Base-by-base conservation (phyloP, 2,329 filamentous ascomycete genomes). In the Sarocladium kiliense region DNA sequence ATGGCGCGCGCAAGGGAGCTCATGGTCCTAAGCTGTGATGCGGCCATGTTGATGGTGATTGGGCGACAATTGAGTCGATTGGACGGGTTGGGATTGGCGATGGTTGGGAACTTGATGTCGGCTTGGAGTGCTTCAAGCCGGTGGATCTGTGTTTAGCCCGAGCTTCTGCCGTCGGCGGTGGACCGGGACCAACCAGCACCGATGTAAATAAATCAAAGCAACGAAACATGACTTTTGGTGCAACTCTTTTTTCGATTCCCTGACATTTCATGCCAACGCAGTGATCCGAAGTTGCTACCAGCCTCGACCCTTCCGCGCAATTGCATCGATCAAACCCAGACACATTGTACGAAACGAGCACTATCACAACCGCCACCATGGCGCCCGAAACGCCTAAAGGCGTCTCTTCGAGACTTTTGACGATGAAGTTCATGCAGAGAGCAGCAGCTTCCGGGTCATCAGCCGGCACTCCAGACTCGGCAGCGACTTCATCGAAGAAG, bases 341-440 rank as follows among this genome's bases (percentile, higher is more conserved):
- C 14, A 34, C 30, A 14, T 34, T 14, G 30, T 14, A n/a, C n/a
- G n/a, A n/a, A n/a, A 34, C 26, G 44, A 42, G 10, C 5, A 11
- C 2, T 12, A 27, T 26, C 41, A 49, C 7, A 37, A 5, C 34
- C 12, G 10, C 53, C 47, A 61, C 9, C 49, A 78, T 79, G 69
- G 71, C 78, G 62, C 72, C 78, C 58, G 73, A 77, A 66, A 84
- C 77, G 58, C 76, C 82, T 47, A 81, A 81, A 71, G 79, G 78
- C 45, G 91, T 95, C 85, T 96, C 92, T 59, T 92, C 88, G 57
- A 86, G 91, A 62, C 85, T 97, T 49, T 79, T 95, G 66, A 92
- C 89, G 36, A 97, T 96, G 91, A 96, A 96, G 76, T 97, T 97
- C 68, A 97, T 97, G 92, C 92, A 96, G 77, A 84, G 92, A 64